Evolutionary conservation across 2,329 filamentous ascomycete genomes (phyloP), one percentile per base, ranked within the genome.

Genomic region (Thelonectria rubi): DNA sequence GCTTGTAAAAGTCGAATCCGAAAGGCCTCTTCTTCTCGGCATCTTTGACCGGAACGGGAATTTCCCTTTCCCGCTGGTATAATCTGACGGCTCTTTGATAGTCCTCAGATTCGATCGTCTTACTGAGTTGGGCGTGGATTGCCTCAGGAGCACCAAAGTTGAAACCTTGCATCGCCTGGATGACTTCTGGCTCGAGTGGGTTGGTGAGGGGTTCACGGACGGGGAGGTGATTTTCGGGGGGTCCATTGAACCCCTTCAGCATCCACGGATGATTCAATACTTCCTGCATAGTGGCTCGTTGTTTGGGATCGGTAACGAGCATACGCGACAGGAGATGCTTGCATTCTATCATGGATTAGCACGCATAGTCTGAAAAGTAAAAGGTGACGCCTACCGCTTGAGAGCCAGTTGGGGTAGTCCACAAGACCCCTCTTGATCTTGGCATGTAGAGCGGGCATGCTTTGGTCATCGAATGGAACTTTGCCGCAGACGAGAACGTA

Each of bases 401-500:
- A 94, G 40, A 99, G 82, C 88, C 95, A 98, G 62, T 89, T 92
- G 3, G 95, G 95, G 76, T 98, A 99, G 75, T 99, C 95, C 17
- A 98, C 95, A 52, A 92, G 80, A 37, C 95, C 95, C 75, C 97
- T 97, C 82, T 99, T 99, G 78, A 99, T 99, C 81, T 99, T 99
- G 60, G 94, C 94, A 79, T 99, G 95, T 50, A 99, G 82, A 65
- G 97, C 94, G 37, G 94, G 95, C 93, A 99, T 99, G 80, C 94
- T 97, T 79, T 99, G 95, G 74, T 99, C 95, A 75, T 99, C 95
- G 73, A 99, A 99, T 0, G 95, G 95, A 3, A 99, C 95, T 77
- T 98, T 98, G 54, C 95, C 95, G 74, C 95, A 98, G 4, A 98
- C 95, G 64, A 99, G 80, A 60, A 99, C 95, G 72, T 98, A 99